Evolutionary conservation across 129 eudicot species (phyloP), one percentile per base, ranked within the genome.

Genomic region (Flaveria trinervia): DNA sequence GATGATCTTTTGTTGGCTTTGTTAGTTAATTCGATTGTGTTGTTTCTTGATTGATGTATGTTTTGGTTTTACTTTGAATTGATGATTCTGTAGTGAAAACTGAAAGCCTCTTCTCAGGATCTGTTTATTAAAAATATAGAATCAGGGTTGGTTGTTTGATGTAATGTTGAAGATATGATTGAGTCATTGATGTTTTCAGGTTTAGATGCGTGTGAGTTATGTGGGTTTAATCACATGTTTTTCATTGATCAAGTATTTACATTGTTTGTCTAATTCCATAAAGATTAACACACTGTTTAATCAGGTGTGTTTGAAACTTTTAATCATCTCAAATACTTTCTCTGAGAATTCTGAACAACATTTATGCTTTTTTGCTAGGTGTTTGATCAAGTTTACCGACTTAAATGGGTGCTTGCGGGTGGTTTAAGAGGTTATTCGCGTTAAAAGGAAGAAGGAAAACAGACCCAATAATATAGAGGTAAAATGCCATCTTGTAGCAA

Each of bases 371-470:
- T 65, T 46, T 48, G 64, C 46, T 57, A 80, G 84, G 84, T 80
- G 49, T 80, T 61, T 7, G 80, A 46, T 74, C 65, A n/a, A 14
- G 3, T 72, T 60, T 50, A 72, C 49, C 43, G 43, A 13, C 57
- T 60, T 44, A 68, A 71, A 84, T 84, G 87, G 82, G 84, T 51
- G 65, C 68, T 65, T 76, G 91, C 71, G 79, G 72, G 72, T 85
- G 92, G 85, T 69, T 88, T 36, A 85, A 85, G 82, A 70, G 62
- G 39, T 23, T 82, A 9, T n/a, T 85, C 12, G 85, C 20, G 71
- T 46, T 70, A 82, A 62, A 79, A 79, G 81, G 33, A 72, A 73
- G 72, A 87, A 87, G 54, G 70, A 60, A 13, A 41, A n/a, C 51
- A 70, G 56, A 45, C 71, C 50, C 73, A 83, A 74, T 70, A 80